A percentile compares a stretch with the other conserved stretches of the same genome.
Evolutionary conservation across 371 early-diverging fungal genomes (phyloP).

Genomic region (Apophysomyces trapeziformis): DNA sequence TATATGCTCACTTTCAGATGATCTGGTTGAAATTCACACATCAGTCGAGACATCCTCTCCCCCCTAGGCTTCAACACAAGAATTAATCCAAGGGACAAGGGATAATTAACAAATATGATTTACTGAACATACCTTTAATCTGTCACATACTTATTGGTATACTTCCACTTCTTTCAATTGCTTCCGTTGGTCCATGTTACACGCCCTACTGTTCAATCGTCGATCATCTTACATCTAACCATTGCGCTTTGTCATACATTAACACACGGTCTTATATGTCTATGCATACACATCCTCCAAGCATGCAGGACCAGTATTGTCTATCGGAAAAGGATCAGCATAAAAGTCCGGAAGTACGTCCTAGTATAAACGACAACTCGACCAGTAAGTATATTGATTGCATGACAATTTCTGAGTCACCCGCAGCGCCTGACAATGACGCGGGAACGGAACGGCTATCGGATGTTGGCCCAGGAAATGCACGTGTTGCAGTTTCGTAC

Average conservation of each 20-base stretch:
- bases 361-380: not conserved
- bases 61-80: not conserved
- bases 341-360: not conserved
- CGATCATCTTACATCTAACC: constrained; percentile 7
- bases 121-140: not conserved
- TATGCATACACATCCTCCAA: not conserved
- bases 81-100: constrained; percentile 9
- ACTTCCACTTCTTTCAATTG: not conserved
- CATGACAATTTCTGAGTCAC: constrained; percentile 1
- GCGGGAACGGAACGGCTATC: constrained; percentile 3
- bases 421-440: constrained; percentile 8
- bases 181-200: constrained; percentile 5
- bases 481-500: constrained; percentile 1
- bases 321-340: constrained; percentile 3
- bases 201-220: constrained; percentile 3
- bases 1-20: not conserved
- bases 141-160: not conserved
- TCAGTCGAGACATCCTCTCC: not conserved
- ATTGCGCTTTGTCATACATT: not conserved
- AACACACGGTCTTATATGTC: not conserved
- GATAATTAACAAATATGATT: constrained; percentile 7
- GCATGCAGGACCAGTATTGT: not conserved
- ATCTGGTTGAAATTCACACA: not conserved
- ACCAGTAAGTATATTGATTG: not conserved
- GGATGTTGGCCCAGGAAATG: constrained; percentile 1